phyloP scores from a whole-genome alignment of 2,329 filamentous ascomycete genomes.

The Coniosporium tulheliwenetii region DNA sequence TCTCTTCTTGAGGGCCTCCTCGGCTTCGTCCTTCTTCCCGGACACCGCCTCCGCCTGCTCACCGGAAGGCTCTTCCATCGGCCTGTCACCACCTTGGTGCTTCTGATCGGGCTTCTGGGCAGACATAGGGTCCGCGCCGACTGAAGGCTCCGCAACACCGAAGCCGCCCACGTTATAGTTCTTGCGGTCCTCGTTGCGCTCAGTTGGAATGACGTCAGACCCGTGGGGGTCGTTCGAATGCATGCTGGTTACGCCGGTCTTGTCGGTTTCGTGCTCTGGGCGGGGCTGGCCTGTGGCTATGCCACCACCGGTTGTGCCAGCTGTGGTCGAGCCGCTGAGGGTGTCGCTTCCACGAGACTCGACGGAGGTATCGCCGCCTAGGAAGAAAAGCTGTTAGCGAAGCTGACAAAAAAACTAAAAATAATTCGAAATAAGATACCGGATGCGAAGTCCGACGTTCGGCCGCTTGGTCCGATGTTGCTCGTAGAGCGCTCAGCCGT shows the following conservation, averaged over 20 bases:
- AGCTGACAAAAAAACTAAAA: no score
- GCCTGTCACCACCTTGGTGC: constrained; percentile 20
- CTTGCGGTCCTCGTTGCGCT: constrained; percentile 9
- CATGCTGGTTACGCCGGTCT: constrained; percentile 14
- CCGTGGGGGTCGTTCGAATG: constrained; percentile 12
- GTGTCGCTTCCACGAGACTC: no score
- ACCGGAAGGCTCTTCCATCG: constrained; percentile 11
- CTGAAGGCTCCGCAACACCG: constrained; percentile 9
- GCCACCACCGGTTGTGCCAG: constrained; percentile 7
- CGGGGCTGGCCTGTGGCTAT: constrained; percentile 3
- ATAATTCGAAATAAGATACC: no score
- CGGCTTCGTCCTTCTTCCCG: constrained; percentile 14
- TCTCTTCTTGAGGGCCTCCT: constrained; percentile 2
- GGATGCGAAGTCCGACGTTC: no score
- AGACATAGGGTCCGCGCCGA: constrained; percentile 8
- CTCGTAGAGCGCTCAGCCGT: no score
- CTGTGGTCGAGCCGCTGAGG: constrained; percentile 3
- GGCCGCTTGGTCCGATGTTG: no score
- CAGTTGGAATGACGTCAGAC: constrained; percentile 14
- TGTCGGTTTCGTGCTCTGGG: constrained; percentile 11
- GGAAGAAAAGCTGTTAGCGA: no score
- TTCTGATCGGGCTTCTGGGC: constrained; percentile 10
- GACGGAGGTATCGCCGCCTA: no score
- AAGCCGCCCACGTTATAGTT: constrained; percentile 3
- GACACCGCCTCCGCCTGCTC: constrained; percentile 8